Conservation (phyloP, 169 alveolate genomes). For the Babesia sp. region DNA sequence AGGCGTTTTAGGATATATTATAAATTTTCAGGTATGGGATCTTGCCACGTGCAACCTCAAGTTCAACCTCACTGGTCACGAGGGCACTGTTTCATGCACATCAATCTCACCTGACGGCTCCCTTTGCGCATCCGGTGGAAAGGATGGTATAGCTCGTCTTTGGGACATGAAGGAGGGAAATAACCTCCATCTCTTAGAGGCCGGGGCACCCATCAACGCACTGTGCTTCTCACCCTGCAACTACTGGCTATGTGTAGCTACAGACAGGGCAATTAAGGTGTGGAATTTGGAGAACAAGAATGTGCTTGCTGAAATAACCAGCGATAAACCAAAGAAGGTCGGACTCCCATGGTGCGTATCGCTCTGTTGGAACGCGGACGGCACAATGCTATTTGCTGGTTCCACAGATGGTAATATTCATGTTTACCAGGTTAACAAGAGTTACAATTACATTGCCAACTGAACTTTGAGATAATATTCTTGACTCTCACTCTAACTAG, state of each 20-base stretch:
- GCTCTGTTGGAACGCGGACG: conserved; percentile 92
- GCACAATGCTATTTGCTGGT: conserved; percentile 90
- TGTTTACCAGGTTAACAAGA: conserved; percentile 84
- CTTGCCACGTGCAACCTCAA: conserved; percentile 90
- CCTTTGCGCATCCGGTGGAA: conserved; percentile 98
- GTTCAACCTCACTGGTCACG: conserved; percentile 93
- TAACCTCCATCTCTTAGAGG: conserved; percentile 90
- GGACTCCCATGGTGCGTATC: conserved; percentile 94
- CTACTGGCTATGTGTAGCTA: conserved; percentile 95
- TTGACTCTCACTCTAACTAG: neutral
- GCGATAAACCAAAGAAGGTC: conserved; percentile 85
- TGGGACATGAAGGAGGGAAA: conserved; percentile 95
- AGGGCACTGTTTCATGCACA: conserved; percentile 91
- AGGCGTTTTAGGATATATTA: neutral
- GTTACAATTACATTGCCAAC: conserved; percentile 58
- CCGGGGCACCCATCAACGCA: conserved; percentile 91
- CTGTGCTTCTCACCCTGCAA: conserved; percentile 94
- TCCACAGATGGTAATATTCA: conserved; percentile 88
- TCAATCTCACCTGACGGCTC: conserved; percentile 96
- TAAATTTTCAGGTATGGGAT: conserved; percentile 85
- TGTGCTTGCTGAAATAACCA: conserved; percentile 88
- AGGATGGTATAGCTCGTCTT: conserved; percentile 93
- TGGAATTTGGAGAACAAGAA: conserved; percentile 94
- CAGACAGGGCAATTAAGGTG: conserved; percentile 90
- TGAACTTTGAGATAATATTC: conserved; percentile 21